phyloP scores from a whole-genome alignment of 176 grass and related monocot species.

The Oryza glumipatula region DNA sequence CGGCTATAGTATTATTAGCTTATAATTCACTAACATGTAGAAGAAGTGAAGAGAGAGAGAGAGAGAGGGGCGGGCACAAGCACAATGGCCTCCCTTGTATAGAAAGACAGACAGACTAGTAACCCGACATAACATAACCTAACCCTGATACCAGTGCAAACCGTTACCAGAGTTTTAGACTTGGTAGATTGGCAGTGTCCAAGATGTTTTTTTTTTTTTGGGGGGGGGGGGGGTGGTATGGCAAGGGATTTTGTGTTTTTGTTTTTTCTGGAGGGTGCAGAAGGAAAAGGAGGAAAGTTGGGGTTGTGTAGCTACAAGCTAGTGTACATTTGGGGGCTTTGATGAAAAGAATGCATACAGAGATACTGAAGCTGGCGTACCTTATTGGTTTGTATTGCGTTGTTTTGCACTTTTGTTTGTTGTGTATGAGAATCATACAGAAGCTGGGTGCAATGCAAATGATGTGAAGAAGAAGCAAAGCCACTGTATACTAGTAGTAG shows the following conservation, averaged over 20 bases:
- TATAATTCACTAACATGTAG: neutral
- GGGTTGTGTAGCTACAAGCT: too few species aligned
- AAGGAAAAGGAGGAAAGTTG: too few species aligned
- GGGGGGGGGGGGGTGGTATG: too few species aligned
- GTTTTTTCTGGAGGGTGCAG: neutral
- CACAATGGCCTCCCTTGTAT: neutral
- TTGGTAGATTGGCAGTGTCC: neutral
- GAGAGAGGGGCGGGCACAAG: too few species aligned
- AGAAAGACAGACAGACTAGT: slow-evolving; percentile 3
- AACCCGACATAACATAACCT: slow-evolving; percentile 20
- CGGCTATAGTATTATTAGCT: slow-evolving; percentile 27
- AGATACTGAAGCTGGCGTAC: neutral
- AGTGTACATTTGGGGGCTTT: neutral
- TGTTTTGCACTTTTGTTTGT: neutral
- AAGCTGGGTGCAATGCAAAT: too few species aligned
- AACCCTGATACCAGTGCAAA: slow-evolving; percentile 30
- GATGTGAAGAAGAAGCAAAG: too few species aligned
- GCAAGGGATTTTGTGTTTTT: too few species aligned
- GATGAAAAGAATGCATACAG: neutral
- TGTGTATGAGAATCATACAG: neutral
- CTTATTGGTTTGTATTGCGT: too few species aligned
- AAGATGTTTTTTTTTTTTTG: neutral
- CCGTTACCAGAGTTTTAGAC: neutral
- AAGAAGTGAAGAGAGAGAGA: neutral
- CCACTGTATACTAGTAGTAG: too few species aligned